Evolutionary conservation across 495 filamentous ascomycete species (phyloP).

Genomic region (Aspergillus kassunensis): DNA sequence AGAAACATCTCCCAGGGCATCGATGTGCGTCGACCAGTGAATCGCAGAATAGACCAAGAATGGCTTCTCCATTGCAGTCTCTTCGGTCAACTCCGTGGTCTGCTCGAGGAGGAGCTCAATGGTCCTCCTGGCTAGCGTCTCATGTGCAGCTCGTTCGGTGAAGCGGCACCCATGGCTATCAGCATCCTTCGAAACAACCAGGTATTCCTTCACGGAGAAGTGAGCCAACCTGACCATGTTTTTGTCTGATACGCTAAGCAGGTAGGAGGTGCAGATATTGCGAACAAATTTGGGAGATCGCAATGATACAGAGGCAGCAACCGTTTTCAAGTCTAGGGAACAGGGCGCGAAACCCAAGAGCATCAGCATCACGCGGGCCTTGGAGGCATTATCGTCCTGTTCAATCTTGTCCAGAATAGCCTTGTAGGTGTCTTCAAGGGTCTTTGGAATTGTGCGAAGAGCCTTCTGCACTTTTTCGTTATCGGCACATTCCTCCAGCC

Average conservation of each 20-base stretch:
- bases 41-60: slow-evolving; percentile 1
- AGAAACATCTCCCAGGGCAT: background rate
- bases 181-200: background rate
- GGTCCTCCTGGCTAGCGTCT: background rate
- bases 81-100: background rate
- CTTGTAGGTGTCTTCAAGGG: slow-evolving; percentile 3
- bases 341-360: background rate
- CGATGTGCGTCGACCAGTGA: background rate
- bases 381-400: too few species aligned
- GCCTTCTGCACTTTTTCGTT: background rate
- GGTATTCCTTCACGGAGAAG: slow-evolving; percentile 17
- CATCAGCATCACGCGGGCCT: slow-evolving; percentile 1
- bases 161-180: background rate
- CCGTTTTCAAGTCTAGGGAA: background rate
- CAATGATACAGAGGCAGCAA: background rate
- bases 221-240: slow-evolving; percentile 8
- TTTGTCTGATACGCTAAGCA: slow-evolving; percentile 7
- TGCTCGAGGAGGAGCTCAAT: background rate
- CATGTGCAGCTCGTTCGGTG: background rate
- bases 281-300: background rate
- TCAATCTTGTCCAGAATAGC: background rate
- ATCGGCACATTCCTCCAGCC: background rate
- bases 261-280: background rate
- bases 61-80: background rate
- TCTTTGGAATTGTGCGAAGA: slow-evolving; percentile 3